Percentiles rank a stretch among this genome's conserved stretches.
Conservation (phyloP, 1,139 yeast species). For the Arxiozyma slooffiae region DNA sequence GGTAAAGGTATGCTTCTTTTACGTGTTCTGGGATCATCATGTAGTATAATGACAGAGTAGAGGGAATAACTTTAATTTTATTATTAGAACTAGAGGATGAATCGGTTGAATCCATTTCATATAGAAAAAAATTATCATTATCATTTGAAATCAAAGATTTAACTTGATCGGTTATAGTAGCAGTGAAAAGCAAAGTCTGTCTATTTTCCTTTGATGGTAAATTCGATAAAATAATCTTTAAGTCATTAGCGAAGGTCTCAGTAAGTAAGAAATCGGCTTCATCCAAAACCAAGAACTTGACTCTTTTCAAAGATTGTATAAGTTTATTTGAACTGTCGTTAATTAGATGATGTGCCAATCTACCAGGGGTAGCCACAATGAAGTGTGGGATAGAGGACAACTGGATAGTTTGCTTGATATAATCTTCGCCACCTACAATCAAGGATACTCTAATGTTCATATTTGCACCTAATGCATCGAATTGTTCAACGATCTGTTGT, state of each 20-base stretch:
- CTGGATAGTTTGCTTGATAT: conserved; percentile 73
- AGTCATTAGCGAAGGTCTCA: conserved; percentile 72
- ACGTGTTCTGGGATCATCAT: conserved; percentile 67
- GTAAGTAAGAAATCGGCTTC: conserved; percentile 92
- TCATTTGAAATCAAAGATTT: conserved; percentile 57
- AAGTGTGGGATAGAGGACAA: conserved; percentile 83
- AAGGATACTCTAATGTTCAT: conserved; percentile 76
- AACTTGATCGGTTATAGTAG: conserved; percentile 91
- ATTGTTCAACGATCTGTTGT: conserved; percentile 92
- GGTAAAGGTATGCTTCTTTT: conserved; percentile 77
- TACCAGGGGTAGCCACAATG: conserved; percentile 94
- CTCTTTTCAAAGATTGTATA: conserved; percentile 57
- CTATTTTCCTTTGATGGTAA: conserved; percentile 64
- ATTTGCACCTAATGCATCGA: conserved; percentile 80
- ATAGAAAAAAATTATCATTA: conserved; percentile 57
- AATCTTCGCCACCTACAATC: conserved; percentile 91
- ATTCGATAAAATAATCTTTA: conserved; percentile 58
- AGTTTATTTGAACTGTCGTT: conserved; percentile 41
- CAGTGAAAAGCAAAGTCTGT: conserved; percentile 87
- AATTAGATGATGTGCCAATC: conserved; percentile 85
- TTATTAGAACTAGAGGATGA: conserved; percentile 11
- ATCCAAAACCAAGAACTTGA: conserved; percentile 76
- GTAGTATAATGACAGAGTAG: conserved; percentile 51
- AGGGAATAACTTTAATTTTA: conserved; percentile 68
- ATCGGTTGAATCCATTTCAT: conserved; percentile 53